These are phyloP conservation scores for Vinca minor DNA, from an alignment of 257 asterid species.

Conservation along the genomic window DNA sequence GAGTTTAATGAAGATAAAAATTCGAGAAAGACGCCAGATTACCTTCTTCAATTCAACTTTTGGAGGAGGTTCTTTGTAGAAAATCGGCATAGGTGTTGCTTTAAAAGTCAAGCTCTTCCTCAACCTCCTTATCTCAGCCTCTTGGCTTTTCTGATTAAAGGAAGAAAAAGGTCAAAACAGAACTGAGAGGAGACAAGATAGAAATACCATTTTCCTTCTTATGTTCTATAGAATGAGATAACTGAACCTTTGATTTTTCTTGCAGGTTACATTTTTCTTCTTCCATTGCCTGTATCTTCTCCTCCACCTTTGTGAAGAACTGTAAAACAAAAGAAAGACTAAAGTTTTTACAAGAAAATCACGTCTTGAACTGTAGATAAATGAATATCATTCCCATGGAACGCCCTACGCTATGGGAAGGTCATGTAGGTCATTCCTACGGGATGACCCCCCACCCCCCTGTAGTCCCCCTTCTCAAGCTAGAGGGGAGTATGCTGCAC, in stretches of 20 bases:
- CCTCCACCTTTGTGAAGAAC: conserved; percentile 83
- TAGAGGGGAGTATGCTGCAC: no score
- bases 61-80: conserved; percentile 87
- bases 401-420: no score
- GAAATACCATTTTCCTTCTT: not conserved
- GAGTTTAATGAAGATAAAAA: not conserved
- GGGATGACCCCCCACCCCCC: no score
- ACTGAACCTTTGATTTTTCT: conserved; percentile 67
- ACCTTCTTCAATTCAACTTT: conserved; percentile 79
- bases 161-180: conserved; percentile 4
- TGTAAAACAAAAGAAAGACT: conserved; percentile 17
- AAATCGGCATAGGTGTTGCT: conserved; percentile 89
- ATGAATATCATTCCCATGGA: not conserved
- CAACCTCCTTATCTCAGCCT: conserved; percentile 70
- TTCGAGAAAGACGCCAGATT: conserved; percentile 1
- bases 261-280: conserved; percentile 51
- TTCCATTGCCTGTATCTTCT: conserved; percentile 78
- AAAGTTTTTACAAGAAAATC: no score
- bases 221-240: not conserved
- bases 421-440: no score
- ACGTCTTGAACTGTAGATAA: not conserved
- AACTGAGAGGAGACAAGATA: conserved; percentile 2
- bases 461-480: no score
- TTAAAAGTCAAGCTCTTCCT: conserved; percentile 71
- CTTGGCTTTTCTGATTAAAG: conserved; percentile 53